A percentile compares a stretch with the other conserved stretches of the same genome.
Conservation (phyloP, 169 alveolate genomes). For the Cryptosporidium bovis region DNA sequence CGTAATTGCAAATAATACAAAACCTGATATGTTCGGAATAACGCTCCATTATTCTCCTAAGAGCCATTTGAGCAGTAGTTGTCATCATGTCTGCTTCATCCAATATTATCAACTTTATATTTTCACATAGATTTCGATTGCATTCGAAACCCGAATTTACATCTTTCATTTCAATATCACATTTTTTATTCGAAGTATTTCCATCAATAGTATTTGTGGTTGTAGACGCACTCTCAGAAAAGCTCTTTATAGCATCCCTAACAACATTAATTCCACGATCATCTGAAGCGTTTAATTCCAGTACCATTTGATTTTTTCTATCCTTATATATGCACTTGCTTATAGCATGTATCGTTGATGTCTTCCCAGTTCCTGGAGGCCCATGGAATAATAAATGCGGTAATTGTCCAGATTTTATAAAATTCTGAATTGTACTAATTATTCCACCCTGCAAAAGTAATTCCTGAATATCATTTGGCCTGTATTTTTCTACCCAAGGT, state of each 20-base stretch:
- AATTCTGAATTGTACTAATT: conserved; percentile 90
- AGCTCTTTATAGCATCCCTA: conserved; percentile 94
- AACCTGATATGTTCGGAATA: conserved; percentile 96
- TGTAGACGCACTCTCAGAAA: conserved; percentile 87
- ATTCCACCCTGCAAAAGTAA: conserved; percentile 95
- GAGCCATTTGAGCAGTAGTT: conserved; percentile 96
- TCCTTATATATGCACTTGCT: conserved; percentile 92
- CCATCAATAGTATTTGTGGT: conserved; percentile 61
- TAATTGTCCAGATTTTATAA: conserved; percentile 93
- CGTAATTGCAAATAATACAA: conserved; percentile 96
- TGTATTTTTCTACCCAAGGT: conserved; percentile 94
- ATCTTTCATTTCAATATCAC: conserved; percentile 30
- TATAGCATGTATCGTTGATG: conserved; percentile 93
- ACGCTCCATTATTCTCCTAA: conserved; percentile 97
- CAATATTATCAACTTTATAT: conserved; percentile 91
- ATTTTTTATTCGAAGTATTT: conserved; percentile 52
- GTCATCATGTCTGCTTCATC: conserved; percentile 99
- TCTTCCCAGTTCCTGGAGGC: conserved; percentile 97
- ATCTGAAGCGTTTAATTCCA: conserved; percentile 98
- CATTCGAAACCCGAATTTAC: background rate
- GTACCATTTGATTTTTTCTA: conserved; percentile 81
- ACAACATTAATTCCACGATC: conserved; percentile 98
- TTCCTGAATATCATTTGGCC: conserved; percentile 93
- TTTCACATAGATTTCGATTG: conserved; percentile 36
- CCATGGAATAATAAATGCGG: conserved; percentile 96